Evolutionary conservation across 768 basidiomycete genomes (phyloP), one percentile per base, ranked within the genome.

Genomic region (Saitozyma sp.): DNA sequence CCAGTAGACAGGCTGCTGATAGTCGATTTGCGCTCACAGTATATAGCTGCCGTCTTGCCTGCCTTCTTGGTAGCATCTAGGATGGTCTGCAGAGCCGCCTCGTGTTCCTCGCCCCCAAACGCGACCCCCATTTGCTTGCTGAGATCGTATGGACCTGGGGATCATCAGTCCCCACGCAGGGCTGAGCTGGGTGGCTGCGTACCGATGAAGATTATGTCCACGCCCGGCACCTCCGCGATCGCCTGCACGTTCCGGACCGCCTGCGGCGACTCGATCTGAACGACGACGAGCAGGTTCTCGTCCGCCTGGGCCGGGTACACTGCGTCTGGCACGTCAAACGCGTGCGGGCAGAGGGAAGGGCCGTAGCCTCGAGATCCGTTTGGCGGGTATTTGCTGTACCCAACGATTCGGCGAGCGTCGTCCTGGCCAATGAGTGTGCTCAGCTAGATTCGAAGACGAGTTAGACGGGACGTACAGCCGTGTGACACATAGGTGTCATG

Each of bases 241-340:
- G 82, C 82, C 19, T 84, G 80, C 10, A 85, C 79, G 57, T 88
- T 87, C 50, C 84, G 67, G 2, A 88, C 83, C 0, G 81, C 86
- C 54, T 86, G 85, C 56, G 71, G 76, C 8, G 82, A 87, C 73
- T 88, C 87, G 58, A 89, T 88, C 76, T 88, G 87, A 0, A 88
- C 82, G 80, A 88, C 84, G n/a, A 86, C 81, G 29, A 85, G 66
- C 40, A 86, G 74, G 10, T 80, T 78, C 0, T 85, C 82, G 62
- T 87, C 87, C 0, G 87, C 88, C 2, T 59, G n/a, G 17, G 54
- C 42, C 29, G 69, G 57, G 58, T 74, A 74, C 29, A 71, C 67
- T 5, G 70, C 60, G 4, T 64, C 52, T 39, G 65, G 62, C 9
- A 67, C 51, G 10, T 65, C 70, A 29, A 29, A 45, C 1, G 17